A percentile compares a stretch with the other conserved stretches of the same genome.
These are phyloP conservation scores for Hawksworthiomyces lignivorus DNA, from an alignment of 2,329 filamentous ascomycete species.

Conservation along the genomic window DNA sequence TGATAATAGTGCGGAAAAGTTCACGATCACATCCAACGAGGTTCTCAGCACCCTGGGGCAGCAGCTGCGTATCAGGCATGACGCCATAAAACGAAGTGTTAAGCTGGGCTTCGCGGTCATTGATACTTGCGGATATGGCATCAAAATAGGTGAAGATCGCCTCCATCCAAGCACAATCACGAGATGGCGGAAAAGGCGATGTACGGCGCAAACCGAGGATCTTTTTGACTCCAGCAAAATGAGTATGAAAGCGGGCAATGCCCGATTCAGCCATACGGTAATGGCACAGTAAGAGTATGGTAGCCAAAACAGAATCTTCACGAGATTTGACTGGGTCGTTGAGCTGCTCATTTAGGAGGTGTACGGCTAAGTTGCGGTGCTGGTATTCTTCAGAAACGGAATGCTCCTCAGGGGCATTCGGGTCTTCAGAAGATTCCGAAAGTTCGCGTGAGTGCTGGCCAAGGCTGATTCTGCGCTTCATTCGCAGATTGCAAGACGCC, in stretches of 20 bases:
- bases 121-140: slow-evolving; percentile 84
- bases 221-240: slow-evolving; percentile 89
- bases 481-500: slow-evolving; percentile 81
- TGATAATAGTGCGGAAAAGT: slow-evolving; percentile 78
- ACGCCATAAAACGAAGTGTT: slow-evolving; percentile 56
- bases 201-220: slow-evolving; percentile 67
- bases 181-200: slow-evolving; percentile 42
- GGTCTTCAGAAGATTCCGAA: slow-evolving; percentile 30
- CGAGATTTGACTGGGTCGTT: slow-evolving; percentile 67
- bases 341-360: slow-evolving; percentile 75
- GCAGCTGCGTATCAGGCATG: slow-evolving; percentile 37
- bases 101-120: slow-evolving; percentile 82
- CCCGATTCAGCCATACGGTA: slow-evolving; percentile 93
- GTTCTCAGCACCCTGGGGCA: slow-evolving; percentile 65
- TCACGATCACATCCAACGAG: slow-evolving; percentile 79
- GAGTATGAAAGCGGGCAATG: slow-evolving; percentile 85
- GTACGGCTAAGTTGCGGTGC: slow-evolving; percentile 71
- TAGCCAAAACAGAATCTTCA: slow-evolving; percentile 81
- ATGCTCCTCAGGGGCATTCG: slow-evolving; percentile 36
- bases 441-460: slow-evolving; percentile 47
- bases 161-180: slow-evolving; percentile 82
- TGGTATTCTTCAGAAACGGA: slow-evolving; percentile 73
- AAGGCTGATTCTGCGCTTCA: slow-evolving; percentile 63
- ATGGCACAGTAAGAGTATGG: slow-evolving; percentile 78
- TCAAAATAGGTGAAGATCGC: slow-evolving; percentile 93